Percentiles rank a stretch among this genome's conserved stretches.
These are phyloP conservation scores for Kitagawia praeruptora DNA, from an alignment of 129 eudicot species.

Conservation along the genomic window DNA sequence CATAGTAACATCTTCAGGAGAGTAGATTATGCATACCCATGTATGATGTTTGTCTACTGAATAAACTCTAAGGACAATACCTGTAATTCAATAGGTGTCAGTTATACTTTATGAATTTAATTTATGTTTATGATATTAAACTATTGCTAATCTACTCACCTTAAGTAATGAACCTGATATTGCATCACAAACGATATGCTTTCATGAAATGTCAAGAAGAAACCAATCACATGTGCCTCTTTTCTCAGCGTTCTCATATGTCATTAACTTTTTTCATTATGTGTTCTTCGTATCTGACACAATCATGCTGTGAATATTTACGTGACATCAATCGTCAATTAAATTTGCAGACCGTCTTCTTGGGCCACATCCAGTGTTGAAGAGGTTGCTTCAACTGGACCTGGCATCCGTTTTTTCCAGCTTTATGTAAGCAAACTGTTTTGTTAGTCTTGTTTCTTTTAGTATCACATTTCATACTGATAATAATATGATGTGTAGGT, in stretches of 20 bases:
- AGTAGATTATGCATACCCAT: neutral
- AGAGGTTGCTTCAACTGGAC: slow-evolving; percentile 95
- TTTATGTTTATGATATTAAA: neutral
- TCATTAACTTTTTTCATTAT: neutral
- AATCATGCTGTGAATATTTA: neutral
- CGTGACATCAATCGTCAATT: neutral
- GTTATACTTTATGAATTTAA: neutral
- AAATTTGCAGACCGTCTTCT: slow-evolving; percentile 59
- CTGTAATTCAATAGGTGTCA: neutral
- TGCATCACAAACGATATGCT: neutral
- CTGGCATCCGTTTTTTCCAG: slow-evolving; percentile 93
- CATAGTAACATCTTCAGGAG: neutral
- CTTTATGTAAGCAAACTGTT: slow-evolving; percentile 76
- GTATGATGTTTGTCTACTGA: neutral
- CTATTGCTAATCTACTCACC: neutral
- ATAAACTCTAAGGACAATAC: neutral
- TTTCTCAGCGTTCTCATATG: neutral
- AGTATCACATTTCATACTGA: no score
- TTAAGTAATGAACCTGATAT: neutral
- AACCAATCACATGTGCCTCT: neutral
- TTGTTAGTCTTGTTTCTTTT: no score
- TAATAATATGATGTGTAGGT: no score
- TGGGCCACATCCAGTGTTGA: slow-evolving; percentile 97
- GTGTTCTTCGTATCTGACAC: neutral
- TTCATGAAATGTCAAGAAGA: neutral